Percentiles rank a stretch among this genome's conserved stretches.
These are phyloP conservation scores for Pichia sp. DNA, from an alignment of 1,139 yeast species.

Conservation along the genomic window DNA sequence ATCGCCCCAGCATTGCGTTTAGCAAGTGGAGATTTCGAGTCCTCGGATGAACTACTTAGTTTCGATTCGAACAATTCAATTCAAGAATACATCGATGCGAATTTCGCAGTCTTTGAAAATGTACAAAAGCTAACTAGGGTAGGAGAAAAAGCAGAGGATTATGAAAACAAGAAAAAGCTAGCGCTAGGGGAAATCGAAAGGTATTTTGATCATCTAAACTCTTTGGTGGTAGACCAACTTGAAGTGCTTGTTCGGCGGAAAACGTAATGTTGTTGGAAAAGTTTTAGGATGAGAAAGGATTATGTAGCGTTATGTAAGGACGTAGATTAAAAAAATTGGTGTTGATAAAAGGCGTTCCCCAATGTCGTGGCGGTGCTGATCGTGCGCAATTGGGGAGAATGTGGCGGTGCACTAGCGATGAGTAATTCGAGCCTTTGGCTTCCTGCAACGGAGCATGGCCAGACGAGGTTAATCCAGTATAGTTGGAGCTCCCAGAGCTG, in stretches of 20 bases:
- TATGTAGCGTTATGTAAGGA: background rate
- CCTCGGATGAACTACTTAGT: background rate
- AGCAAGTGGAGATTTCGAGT: background rate
- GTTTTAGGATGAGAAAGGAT: too few species aligned
- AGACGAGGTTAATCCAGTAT: background rate
- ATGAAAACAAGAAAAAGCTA: background rate
- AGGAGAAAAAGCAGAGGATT: background rate
- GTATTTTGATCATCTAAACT: background rate
- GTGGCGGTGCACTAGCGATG: constrained; percentile 2
- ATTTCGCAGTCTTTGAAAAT: constrained; percentile 2
- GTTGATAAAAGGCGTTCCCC: too few species aligned
- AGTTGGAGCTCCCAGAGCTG: too few species aligned
- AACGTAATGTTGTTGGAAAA: background rate
- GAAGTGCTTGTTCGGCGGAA: background rate
- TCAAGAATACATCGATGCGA: constrained; percentile 11
- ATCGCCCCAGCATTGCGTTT: constrained; percentile 13
- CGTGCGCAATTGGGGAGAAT: too few species aligned
- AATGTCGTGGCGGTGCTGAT: background rate
- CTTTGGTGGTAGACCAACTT: background rate
- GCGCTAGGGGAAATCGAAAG: background rate
- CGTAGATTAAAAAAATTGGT: too few species aligned
- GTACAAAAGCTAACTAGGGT: background rate
- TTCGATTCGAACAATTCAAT: constrained; percentile 7
- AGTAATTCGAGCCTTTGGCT: background rate
- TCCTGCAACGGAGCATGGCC: background rate